Evolutionary conservation across 1,284 basidiomycete genomes (phyloP), one percentile per base, ranked within the genome.

Genomic region (Ustilago tritici): DNA sequence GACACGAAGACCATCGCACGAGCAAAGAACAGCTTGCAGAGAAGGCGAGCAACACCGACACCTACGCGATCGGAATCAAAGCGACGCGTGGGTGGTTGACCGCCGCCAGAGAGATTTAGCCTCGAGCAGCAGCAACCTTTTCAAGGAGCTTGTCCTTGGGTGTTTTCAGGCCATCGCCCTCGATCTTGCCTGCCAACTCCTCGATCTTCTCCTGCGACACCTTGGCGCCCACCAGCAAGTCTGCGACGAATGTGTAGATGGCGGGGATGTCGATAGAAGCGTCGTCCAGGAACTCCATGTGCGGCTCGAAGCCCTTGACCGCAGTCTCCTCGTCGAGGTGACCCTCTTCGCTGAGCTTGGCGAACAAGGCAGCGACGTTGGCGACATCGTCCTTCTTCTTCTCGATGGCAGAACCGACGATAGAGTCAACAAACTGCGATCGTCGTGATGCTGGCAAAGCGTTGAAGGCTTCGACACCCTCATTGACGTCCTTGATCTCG

Each of bases 251-350:
- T 70, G 90, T 87, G 88, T 92, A 92, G 0, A 94, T 95, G 84
- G 92, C 92, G 4, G 95, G 95, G 69, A 92, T 93, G 86, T 98
- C 95, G 81, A 95, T 92, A 19, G 91, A 90, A 65, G 94, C 90
- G 84, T 97, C 95, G 82, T 95, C 93, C 78, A 97, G 88, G 70
- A 92, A 87, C 85, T 93, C 92, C 63, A 92, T 91, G 61, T 91
- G 89, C 2, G 89, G 88, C 65, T 87, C 86, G 86, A 95, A 82
- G 92, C 88, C 70, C 90, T 89, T 72, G 7, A 91, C 90, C 14
- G 95, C 92, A 49, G 95, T 54, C n/a, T 70, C 72, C 65, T 86
- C 82, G 56, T 76, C 70, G 17, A 85, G 59, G 36, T 85, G 70
- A 2, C 60, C 64, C 9, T 70, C 66, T 53, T 79, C 65, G 49